Base-by-base conservation (phyloP, 768 basidiomycete genomes). In the Pleurotus salmoneostramineus region DNA sequence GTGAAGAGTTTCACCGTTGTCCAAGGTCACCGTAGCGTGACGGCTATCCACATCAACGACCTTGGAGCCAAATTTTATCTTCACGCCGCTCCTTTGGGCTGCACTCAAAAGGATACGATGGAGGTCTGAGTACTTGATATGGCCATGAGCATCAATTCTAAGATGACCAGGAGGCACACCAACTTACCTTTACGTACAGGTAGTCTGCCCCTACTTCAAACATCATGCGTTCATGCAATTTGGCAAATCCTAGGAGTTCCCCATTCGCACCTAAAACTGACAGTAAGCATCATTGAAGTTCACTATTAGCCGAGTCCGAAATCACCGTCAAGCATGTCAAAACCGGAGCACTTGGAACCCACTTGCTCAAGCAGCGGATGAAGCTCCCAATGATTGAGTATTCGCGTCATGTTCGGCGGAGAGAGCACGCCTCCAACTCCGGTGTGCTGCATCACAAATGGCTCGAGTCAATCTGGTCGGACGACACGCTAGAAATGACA, bases 331-430 rank as follows among this genome's bases (percentile, higher is more conserved):
- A 65, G 62, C 50, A 72, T 69, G 7, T 64, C 61, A 34, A 69
- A 73, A 44, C 69, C 68, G 14, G 66, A 64, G 60, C 74, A 76
- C 47, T 66, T 64, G 7, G 69, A 63, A 1, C 72, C 72, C 27
- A 75, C 72, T 44, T 73, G 69, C 5, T 69, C 68, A 48, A 87
- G 66, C 5, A 69, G 65, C 14, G 79, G 74, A 21, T 71, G 75
- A 1, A 83, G 72, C 11, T 80, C 83, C 84, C 85, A 87, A 58
- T 79, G 73, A 56, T 75, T 74, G 27, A 86, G 67, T 3, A 85
- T 69, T 52, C 77, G 77, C 34, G 83, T 82, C 70, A 84, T 77
- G 58, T 86, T 85, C 11, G 85, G 83, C 43, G 83, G 81, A 5
- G 72, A 72, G 42, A 74, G 44, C 5, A 56, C 75, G 42, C 17